These are phyloP conservation scores for Casuarina cunninghamiana DNA, from an alignment of 306 rosid genomes.

Conservation along the genomic window DNA sequence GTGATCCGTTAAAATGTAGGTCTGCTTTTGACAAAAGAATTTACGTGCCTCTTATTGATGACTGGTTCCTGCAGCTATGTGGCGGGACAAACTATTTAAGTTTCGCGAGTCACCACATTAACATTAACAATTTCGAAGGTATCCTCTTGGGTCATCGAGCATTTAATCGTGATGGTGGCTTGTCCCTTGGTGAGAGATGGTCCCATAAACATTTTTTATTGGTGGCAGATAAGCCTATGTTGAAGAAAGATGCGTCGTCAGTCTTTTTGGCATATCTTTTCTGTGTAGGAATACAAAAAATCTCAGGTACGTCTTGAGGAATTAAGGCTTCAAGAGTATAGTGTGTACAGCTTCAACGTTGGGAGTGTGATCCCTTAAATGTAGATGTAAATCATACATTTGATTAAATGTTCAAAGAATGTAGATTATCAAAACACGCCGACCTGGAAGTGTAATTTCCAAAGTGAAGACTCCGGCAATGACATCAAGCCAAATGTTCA, in stretches of 20 bases:
- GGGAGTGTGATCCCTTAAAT: slow-evolving; percentile 25
- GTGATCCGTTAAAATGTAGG: not conserved
- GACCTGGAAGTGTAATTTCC: slow-evolving; percentile 10
- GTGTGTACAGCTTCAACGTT: slow-evolving; percentile 47
- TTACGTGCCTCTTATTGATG: slow-evolving; percentile 18
- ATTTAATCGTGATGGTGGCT: not conserved
- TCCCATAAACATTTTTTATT: slow-evolving; percentile 13
- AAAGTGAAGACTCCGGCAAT: not conserved
- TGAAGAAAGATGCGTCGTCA: slow-evolving; percentile 33
- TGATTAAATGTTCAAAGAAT: slow-evolving; percentile 20
- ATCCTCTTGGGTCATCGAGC: not conserved
- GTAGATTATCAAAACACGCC: slow-evolving; percentile 1
- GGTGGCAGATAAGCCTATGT: slow-evolving; percentile 27
- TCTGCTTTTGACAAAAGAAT: slow-evolving; percentile 20
- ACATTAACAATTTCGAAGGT: slow-evolving; percentile 45
- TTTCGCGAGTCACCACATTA: slow-evolving; percentile 65
- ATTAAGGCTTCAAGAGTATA: slow-evolving; percentile 23
- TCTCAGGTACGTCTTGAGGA: slow-evolving; percentile 16
- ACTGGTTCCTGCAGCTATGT: slow-evolving; percentile 64
- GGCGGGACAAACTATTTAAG: slow-evolving; percentile 75
- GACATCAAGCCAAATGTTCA: too few species aligned
- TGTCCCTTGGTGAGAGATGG: not conserved
- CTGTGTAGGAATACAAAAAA: slow-evolving; percentile 24
- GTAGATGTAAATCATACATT: slow-evolving; percentile 36
- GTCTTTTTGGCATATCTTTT: slow-evolving; percentile 38